These are phyloP conservation scores for Schizopora paradoxa DNA, from an alignment of 1,284 basidiomycete genomes.

Conservation along the genomic window DNA sequence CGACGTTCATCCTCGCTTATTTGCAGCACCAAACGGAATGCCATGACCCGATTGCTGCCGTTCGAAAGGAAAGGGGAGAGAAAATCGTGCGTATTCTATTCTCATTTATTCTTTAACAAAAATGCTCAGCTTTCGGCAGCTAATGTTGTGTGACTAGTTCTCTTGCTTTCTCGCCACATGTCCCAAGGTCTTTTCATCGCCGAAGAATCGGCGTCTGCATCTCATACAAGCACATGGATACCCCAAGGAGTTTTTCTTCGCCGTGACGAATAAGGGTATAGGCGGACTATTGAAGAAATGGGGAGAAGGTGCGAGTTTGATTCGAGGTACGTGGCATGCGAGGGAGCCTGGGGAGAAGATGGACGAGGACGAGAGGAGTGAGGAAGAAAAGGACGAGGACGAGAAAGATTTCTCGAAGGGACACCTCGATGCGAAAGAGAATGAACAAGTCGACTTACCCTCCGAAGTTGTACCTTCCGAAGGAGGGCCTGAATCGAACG, in stretches of 20 bases:
- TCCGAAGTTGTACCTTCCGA: too few species aligned
- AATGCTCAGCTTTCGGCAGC: not conserved
- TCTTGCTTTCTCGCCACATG: conserved; percentile 73
- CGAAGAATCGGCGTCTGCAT: conserved; percentile 76
- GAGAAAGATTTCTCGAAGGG: conserved; percentile 26
- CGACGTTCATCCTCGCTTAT: not conserved
- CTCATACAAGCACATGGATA: conserved; percentile 78
- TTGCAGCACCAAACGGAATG: conserved; percentile 80
- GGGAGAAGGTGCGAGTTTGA: conserved; percentile 75
- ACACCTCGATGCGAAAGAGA: conserved; percentile 27
- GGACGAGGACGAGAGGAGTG: conserved; percentile 18
- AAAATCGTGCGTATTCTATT: conserved; percentile 72
- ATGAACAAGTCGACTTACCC: conserved; percentile 23
- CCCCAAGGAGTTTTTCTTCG: conserved; percentile 84
- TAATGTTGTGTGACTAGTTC: conserved; percentile 48
- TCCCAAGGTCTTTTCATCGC: conserved; percentile 58
- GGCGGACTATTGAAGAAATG: conserved; percentile 68
- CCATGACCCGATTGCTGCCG: conserved; percentile 74
- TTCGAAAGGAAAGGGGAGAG: conserved; percentile 77
- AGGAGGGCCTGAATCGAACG: conserved; percentile 14
- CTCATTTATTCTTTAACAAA: conserved; percentile 7
- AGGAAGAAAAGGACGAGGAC: conserved; percentile 26
- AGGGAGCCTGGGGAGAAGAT: conserved; percentile 32
- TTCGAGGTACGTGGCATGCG: conserved; percentile 64
- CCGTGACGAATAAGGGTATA: conserved; percentile 83